Evolutionary conservation across 163 green algal genomes (phyloP).

Genomic region (Chloroidium sp.): DNA sequence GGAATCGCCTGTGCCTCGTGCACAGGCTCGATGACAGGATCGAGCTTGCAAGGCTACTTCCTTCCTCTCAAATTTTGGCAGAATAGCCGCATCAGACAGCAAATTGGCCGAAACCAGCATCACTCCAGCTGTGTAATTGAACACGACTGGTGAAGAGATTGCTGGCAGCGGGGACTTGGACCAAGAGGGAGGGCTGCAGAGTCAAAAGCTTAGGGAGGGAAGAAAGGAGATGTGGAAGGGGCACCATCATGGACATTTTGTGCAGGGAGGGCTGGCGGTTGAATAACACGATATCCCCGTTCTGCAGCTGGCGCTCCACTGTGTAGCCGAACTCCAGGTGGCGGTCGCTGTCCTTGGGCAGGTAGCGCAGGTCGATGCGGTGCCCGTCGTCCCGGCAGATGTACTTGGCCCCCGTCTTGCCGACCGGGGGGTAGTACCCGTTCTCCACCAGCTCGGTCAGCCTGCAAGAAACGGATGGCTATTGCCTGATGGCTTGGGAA

Average conservation of each 20-base stretch:
- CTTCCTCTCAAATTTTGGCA: too few species aligned
- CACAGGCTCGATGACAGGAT: too few species aligned
- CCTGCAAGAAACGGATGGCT: conserved; percentile 27
- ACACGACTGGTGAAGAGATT: too few species aligned
- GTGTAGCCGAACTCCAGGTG: conserved; percentile 87
- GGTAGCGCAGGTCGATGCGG: conserved; percentile 68
- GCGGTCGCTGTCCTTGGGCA: conserved; percentile 69
- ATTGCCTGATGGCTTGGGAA: too few species aligned
- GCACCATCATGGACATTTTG: conserved; percentile 99
- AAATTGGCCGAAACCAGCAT: too few species aligned
- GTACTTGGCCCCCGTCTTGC: conserved; percentile 94
- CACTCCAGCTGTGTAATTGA: too few species aligned
- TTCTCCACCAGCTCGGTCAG: conserved; percentile 89
- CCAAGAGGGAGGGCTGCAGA: neutral
- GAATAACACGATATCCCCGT: conserved; percentile 97
- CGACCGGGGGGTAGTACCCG: conserved; percentile 86
- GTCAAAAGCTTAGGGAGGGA: neutral
- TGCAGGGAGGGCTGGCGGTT: conserved; percentile 98
- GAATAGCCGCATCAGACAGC: too few species aligned
- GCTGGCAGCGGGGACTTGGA: too few species aligned
- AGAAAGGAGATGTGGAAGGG: conserved; percentile 19
- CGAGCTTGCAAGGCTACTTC: too few species aligned
- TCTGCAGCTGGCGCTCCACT: conserved; percentile 92
- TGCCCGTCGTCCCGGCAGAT: conserved; percentile 84
- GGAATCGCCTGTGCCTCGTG: too few species aligned